Base-by-base conservation (phyloP, 2,329 filamentous ascomycete genomes). In the Clarireedia monteithiana region DNA sequence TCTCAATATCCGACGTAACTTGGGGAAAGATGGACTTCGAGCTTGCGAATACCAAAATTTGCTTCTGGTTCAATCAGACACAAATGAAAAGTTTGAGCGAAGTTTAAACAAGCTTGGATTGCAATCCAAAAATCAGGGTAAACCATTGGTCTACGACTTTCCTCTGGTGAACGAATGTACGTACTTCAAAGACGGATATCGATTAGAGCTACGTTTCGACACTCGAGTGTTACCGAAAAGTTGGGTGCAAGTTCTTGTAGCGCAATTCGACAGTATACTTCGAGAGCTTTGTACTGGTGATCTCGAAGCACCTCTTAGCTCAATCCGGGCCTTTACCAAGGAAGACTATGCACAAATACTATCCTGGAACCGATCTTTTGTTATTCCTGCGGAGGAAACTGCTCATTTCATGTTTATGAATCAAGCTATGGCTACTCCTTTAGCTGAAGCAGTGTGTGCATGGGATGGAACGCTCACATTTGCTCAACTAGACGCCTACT, bases 391-490 rank as follows among this genome's bases (percentile, higher is more conserved):
- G 15, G 30, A 50, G 17, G 38, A 38, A 17, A 52, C 34, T 42
- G 53, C 63, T 15, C 63, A 67, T 53, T 54, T 63, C 9, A n/a
- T 59, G 7, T 56, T 67, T 39, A 10, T 14, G 20, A 27, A 51
- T 6, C n/a, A 26, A 48, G 30, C 30, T 12, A n/a, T 5, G 24
- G 24, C 7, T 9, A n/a, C 53, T 14, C 62, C 64, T 36, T 54
- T 63, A 26, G 48, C 58, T 6, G 51, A 51, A 30, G 65, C 65
- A 12, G 59, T 68, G 5, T 62, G 55, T 39, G 55, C 64, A 14
- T 67, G 63, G 59, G 66, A 68, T 55, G 64, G 60, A 1, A 49
- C 61, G 26, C 42, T 67, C 5, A 64, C 62, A 6, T 68, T 64
- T 55, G 12, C 26, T 2, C 56, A 66, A 34, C 49, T 68, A 7